phyloP scores from a whole-genome alignment of 164 flowering plant species.

The Magnolia kwangsiensis region DNA sequence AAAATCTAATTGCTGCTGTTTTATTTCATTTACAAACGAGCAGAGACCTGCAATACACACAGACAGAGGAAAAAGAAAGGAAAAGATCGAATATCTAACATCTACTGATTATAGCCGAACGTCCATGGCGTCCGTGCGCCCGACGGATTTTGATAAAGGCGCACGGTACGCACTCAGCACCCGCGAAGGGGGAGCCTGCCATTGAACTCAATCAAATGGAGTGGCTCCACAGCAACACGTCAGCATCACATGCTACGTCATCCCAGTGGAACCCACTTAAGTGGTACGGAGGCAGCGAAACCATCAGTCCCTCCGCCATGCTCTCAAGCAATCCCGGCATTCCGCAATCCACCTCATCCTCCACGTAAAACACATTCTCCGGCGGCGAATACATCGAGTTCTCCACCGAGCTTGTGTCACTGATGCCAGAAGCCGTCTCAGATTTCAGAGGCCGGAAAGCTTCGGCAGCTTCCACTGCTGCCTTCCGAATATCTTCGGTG shows the following conservation, averaged over 20 bases:
- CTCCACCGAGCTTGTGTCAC: background rate
- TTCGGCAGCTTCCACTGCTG: constrained; percentile 22
- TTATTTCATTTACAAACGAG: too few species aligned
- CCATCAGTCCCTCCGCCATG: background rate
- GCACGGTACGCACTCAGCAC: too few species aligned
- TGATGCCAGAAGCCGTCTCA: background rate
- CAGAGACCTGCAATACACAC: too few species aligned
- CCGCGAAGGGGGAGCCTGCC: background rate
- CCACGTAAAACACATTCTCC: background rate
- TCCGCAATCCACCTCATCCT: background rate
- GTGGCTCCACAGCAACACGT: constrained; percentile 27
- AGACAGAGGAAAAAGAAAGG: too few species aligned
- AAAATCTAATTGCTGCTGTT: too few species aligned
- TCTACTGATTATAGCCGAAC: too few species aligned
- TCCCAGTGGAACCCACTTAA: constrained; percentile 13
- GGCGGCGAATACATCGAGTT: background rate
- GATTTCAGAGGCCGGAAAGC: constrained; percentile 5
- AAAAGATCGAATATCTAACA: too few species aligned
- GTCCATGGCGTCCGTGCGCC: too few species aligned
- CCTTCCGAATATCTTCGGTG: constrained; percentile 19
- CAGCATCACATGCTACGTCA: constrained; percentile 7
- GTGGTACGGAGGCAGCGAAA: background rate
- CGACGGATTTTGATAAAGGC: too few species aligned
- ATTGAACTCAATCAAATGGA: constrained; percentile 9
- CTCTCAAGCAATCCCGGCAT: background rate